Base-by-base conservation (phyloP, 768 basidiomycete genomes). In the Agrocybe pediades region DNA sequence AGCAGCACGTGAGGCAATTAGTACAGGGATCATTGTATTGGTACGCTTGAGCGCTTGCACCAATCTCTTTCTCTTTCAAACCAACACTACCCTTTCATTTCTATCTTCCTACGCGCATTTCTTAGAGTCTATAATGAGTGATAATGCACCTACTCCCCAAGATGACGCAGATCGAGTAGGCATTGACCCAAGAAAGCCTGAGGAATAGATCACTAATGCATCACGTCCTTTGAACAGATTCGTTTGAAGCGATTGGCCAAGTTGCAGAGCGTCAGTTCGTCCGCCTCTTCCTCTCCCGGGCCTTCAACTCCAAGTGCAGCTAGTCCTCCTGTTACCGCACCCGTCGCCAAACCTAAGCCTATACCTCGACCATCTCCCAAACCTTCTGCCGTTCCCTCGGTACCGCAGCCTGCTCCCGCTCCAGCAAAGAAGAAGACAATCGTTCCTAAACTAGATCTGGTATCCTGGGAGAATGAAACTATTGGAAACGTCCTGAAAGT, bases 191-290 rank as follows among this genome's bases (percentile, higher is more conserved):
- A 17, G 45, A 29, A 41, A 49, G 26, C 25, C 26, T 44, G 26
- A 29, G 43, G 24, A 25, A 27, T 24, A 42, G 17, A 44, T 29
- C 11, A 7, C 45, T 24, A 20, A 40, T 42, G 15, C 40, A 9
- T 23, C 20, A 24, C n/a, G 33, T 29, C 20, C n/a, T 19, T 46
- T 2, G 19, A 25, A 13, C 62, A 96, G 95, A 96, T 97, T 66
- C 91, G 94, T 59, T 74, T 92, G 68, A 96, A 96, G 72, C 85
- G 95, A 51, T 79, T 98, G 48, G 94, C 91, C 26, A 92, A 90
- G 68, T 79, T 98, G 7, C 88, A 90, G 64, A 74, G 65, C 33
- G 61, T 65, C 13, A 44, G 60, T 19, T 56, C 71, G 11, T 63
- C 78, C 0, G 68, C 80, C 8, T 64, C 80, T 25, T 60, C 68